Conservation (phyloP, 1,284 basidiomycete species). For the Sanghuangporus baumii region DNA sequence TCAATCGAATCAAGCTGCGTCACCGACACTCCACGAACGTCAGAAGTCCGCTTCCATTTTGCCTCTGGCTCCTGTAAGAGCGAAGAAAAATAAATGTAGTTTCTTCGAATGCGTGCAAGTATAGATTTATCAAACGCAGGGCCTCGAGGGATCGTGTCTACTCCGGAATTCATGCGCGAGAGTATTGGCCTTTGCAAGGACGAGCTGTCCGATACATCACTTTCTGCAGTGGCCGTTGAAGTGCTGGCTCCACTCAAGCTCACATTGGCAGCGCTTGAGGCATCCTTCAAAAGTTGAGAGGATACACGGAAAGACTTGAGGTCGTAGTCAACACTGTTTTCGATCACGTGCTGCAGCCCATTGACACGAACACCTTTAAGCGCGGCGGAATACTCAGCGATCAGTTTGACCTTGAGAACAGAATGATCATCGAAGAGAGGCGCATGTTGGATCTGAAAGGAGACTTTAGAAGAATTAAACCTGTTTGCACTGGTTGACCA, state of each 20-base stretch:
- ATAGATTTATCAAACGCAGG: conserved; percentile 72
- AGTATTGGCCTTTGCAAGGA: conserved; percentile 30
- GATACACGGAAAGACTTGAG: conserved; percentile 49
- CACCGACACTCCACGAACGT: conserved; percentile 85
- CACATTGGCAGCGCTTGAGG: conserved; percentile 60
- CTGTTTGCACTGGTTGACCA: conserved; percentile 64
- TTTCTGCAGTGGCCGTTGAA: conserved; percentile 36
- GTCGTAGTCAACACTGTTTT: conserved; percentile 59
- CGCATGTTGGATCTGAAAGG: conserved; percentile 69
- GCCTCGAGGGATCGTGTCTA: conserved; percentile 39
- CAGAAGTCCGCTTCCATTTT: conserved; percentile 91
- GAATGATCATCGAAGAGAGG: conserved; percentile 67
- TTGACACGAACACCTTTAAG: conserved; percentile 76
- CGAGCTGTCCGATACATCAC: conserved; percentile 24
- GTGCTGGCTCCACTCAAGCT: conserved; percentile 56
- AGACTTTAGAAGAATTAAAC: conserved; percentile 38
- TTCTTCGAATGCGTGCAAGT: conserved; percentile 78
- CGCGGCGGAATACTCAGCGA: conserved; percentile 79
- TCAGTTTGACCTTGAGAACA: conserved; percentile 72
- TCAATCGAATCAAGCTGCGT: conserved; percentile 98
- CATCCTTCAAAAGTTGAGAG: conserved; percentile 60
- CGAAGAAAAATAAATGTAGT: conserved; percentile 98
- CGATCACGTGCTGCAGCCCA: conserved; percentile 69
- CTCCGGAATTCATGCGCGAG: conserved; percentile 21
- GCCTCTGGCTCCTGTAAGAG: conserved; percentile 96